Evolutionary conservation across 169 alveolate genomes (phyloP), one percentile per base, ranked within the genome.

Genomic region (Cryptosporidium felis): DNA sequence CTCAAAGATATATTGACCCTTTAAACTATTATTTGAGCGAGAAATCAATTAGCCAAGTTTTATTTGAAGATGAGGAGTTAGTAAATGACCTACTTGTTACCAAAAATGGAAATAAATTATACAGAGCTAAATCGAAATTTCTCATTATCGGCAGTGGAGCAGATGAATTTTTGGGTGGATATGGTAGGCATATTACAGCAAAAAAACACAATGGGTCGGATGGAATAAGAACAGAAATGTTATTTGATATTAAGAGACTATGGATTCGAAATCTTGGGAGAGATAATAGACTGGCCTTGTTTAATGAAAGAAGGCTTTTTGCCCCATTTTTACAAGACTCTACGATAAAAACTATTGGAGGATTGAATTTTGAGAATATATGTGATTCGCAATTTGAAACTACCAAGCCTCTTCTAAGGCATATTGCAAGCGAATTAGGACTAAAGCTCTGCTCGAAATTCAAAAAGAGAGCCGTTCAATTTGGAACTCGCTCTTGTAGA

Each of bases 131-230:
- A 36, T 53, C 74, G 5, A 74, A 10, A 30, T 74, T 36, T 18
- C 23, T 74, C 32, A 38, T 74, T n/a, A 34, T 94, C 67, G 98
- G 98, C 4, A 85, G 93, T 80, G 98, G 98, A 8, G 98, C 98
- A 5, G 98, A 96, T 90, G 98, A 96, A 63, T 91, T 94, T 21
- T 92, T 95, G 51, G 97, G 96, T 30, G 98, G 98, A 4, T 95
- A 95, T 88, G 93, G 96, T 9, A 74, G 98, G 42, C 94, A 94
- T 88, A 90, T 82, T 56, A 91, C 94, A 34, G 92, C 94, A 23
- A 88, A 82, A 63, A 91, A 92, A 67, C 90, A 93, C 58, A 94
- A 93, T 10, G 94, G 95, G 28, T 62, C 80, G 23, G 90, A 82
- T 40, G 95, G 92, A 28, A 81, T 92, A 58, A 60, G 81, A 18